These are phyloP conservation scores for Dillenia turbinata DNA, from an alignment of 164 flowering plant species.

Conservation along the genomic window DNA sequence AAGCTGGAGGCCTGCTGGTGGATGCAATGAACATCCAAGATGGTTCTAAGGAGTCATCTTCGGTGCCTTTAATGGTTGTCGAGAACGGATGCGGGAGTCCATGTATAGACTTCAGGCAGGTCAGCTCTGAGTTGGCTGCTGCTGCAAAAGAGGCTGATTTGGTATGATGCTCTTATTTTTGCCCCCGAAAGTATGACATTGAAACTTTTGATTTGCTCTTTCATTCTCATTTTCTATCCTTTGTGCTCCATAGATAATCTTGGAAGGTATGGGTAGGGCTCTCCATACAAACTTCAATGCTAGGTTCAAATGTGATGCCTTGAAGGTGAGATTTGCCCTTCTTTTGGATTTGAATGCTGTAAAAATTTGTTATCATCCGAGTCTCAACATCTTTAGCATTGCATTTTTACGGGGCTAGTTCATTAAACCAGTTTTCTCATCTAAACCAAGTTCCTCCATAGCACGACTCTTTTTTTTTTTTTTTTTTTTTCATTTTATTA, in stretches of 20 bases:
- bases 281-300: constrained; percentile 97
- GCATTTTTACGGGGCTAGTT: too few species aligned
- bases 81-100: constrained; percentile 99
- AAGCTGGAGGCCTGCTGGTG: constrained; percentile 88
- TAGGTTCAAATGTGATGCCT: constrained; percentile 77
- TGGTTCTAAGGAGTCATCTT: constrained; percentile 36
- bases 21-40: constrained; percentile 85
- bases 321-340: constrained; percentile 55
- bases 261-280: constrained; percentile 99
- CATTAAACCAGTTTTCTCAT: too few species aligned
- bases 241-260: constrained; percentile 52
- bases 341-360: background rate
- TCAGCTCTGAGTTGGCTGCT: constrained; percentile 96
- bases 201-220: background rate
- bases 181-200: background rate
- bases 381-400: too few species aligned
- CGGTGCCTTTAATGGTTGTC: constrained; percentile 86
- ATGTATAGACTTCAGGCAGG: constrained; percentile 93
- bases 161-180: constrained; percentile 40
- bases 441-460: too few species aligned
- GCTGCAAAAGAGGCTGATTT: constrained; percentile 94
- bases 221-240: background rate
- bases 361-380: too few species aligned
- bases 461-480: too few species aligned
- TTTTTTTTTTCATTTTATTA: too few species aligned